Evolutionary conservation across 805 yeast genomes (phyloP).

Genomic region (Ogataea minuta): DNA sequence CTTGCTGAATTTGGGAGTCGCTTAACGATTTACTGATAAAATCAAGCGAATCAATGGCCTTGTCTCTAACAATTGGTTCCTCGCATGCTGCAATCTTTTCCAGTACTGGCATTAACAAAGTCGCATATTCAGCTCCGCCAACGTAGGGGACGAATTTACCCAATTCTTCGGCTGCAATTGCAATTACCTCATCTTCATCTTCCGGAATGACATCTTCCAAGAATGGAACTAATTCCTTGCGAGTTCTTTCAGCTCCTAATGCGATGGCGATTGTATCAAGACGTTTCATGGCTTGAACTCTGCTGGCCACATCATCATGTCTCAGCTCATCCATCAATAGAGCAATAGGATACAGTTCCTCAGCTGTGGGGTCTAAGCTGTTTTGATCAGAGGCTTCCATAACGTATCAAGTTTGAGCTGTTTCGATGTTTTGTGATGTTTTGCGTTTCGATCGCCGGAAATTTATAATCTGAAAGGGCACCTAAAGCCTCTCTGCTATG

Average conservation of each 20-base stretch:
- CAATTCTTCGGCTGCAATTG: slow-evolving; percentile 87
- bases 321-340: slow-evolving; percentile 90
- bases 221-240: slow-evolving; percentile 86
- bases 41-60: slow-evolving; percentile 85
- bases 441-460: too few relatives aligned
- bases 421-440: too few relatives aligned
- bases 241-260: slow-evolving; percentile 88
- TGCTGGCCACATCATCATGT: slow-evolving; percentile 91
- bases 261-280: slow-evolving; percentile 94
- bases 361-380: slow-evolving; percentile 23
- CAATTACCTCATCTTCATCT: slow-evolving; percentile 97
- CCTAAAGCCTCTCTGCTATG: too few relatives aligned
- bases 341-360: slow-evolving; percentile 90
- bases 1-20: slow-evolving; percentile 58
- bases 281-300: slow-evolving; percentile 93
- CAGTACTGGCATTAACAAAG: slow-evolving; percentile 62
- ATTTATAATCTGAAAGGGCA: too few relatives aligned
- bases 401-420: neutral
- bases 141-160: slow-evolving; percentile 84
- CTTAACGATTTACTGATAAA: slow-evolving; percentile 62
- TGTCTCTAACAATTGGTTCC: slow-evolving; percentile 94
- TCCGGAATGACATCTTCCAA: slow-evolving; percentile 87
- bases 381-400: slow-evolving; percentile 10
- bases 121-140: slow-evolving; percentile 75
- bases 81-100: slow-evolving; percentile 88